Evolutionary conservation across 139 green algal species (phyloP), one percentile per base, ranked within the genome.

Genomic region (Auxenochlorella pyrenoidosa): DNA sequence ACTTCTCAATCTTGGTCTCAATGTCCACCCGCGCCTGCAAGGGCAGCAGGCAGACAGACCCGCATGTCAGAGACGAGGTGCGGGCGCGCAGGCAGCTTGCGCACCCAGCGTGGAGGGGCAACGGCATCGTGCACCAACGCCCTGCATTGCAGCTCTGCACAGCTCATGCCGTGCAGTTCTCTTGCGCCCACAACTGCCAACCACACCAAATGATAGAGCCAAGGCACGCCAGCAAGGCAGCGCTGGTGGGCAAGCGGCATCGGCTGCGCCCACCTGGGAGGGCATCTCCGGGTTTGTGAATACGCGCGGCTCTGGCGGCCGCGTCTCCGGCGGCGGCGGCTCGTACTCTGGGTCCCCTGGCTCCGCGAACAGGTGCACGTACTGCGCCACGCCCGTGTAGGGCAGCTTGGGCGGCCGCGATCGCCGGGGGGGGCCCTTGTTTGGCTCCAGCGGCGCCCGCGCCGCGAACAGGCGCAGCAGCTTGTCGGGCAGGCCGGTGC

Each of bases 391-490:
- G 77, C 95, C 96, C 6, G 87, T 94, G 77, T 93, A 94, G 0
- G 92, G 86, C 3, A 94, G 32, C 41, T 59, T 65, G 30, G 86
- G 85, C 43, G 89, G 87, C 68, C 92, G 93, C 13, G 86, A 22
- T 24, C 54, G 54, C 15, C 54, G 88, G 28, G 66, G 79, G 24
- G 68, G 68, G 1, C 36, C 54, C 51, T 83, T 65, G 43, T 88
- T 44, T 6, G 63, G 75, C 0, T 59, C 72, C 18, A 95, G 84
- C 30, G 88, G 86, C 5, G 90, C 83, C 16, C 92, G 79, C 0
- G 96, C 73, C 8, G 86, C 79, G 78, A 98, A 98, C 1, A 98
- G 89, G 21, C 95, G 83, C 22, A 98, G 86, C 43, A 98, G 89
- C 60, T 92, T 91, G 1, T 92, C 89, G 10, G 94, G 93, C 44